Conservation (phyloP, 2,329 filamentous ascomycete species). For the Diplocarpon rosae region DNA sequence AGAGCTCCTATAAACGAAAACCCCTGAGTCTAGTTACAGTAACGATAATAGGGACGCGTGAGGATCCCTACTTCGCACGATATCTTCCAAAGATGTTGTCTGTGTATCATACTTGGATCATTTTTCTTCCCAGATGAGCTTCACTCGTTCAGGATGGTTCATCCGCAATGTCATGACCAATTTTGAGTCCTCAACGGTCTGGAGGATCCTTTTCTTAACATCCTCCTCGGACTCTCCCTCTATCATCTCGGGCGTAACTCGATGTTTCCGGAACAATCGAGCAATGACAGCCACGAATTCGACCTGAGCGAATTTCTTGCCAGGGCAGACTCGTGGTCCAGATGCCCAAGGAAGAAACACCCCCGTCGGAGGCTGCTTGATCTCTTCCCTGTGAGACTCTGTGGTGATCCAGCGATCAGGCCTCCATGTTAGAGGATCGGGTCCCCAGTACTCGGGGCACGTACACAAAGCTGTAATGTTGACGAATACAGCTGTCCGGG, state of each 20-base stretch:
- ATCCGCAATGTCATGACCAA: slow-evolving; percentile 14
- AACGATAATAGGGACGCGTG: too few relatives aligned
- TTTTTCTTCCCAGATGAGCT: slow-evolving; percentile 11
- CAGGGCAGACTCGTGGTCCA: slow-evolving; percentile 14
- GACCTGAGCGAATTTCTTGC: slow-evolving; percentile 17
- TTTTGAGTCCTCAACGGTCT: slow-evolving; percentile 10
- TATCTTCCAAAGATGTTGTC: too few relatives aligned
- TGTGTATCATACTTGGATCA: not conserved
- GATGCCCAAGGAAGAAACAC: slow-evolving; percentile 12
- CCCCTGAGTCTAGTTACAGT: too few relatives aligned
- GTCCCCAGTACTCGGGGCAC: slow-evolving; percentile 11
- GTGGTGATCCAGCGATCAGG: not conserved
- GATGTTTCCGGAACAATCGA: slow-evolving; percentile 1
- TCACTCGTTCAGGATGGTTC: slow-evolving; percentile 11
- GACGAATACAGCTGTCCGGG: slow-evolving; percentile 8
- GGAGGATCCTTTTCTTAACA: slow-evolving; percentile 8
- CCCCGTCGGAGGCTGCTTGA: not conserved
- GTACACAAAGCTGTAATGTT: slow-evolving; percentile 10
- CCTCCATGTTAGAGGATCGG: slow-evolving; percentile 2
- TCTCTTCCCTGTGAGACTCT: not conserved
- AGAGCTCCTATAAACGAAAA: too few relatives aligned
- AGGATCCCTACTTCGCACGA: too few relatives aligned
- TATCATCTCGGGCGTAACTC: slow-evolving; percentile 1
- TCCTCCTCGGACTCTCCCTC: slow-evolving; percentile 9
- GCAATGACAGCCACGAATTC: slow-evolving; percentile 16